Base-by-base conservation (phyloP, 371 early-diverging fungal species). In the Mucor mucedo region DNA sequence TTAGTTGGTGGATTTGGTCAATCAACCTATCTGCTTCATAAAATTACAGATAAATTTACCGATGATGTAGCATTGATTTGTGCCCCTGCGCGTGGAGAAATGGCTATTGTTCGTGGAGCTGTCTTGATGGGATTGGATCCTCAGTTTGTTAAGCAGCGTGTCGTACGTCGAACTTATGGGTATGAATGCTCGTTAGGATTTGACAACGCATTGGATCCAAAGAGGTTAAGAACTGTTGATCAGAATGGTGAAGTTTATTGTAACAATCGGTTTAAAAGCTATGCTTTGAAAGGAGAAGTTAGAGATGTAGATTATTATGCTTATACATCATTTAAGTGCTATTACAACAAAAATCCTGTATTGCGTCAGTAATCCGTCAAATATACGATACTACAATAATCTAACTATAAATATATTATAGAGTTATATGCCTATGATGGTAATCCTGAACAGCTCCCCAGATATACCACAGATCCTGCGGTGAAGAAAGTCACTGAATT, bases 111-210 rank as follows among this genome's bases (percentile, higher is more conserved):
- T 3, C 58, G 79, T 33, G 79, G 79, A 21, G 79, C 79, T 11
- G 79, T 79, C 21, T 82, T 83, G 60, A 82, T 82, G 66, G 84
- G 84, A 47, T 41, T 85, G 55, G 77, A 82, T n/a, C 79, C 80
- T 28, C 72, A 75, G 29, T 75, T 80, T 63, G 78, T 85, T 39
- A 78, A 80, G 21, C 75, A 83, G 16, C 80, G 85, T 62, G 83
- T 85, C 16, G 81, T 83, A 8, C 77, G 85, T 60, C 75, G 85
- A 13, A 83, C 82, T 55, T 80, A 85, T 62, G 85, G 85, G 30
- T 77, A 83, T 11, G 85, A 85, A 45, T 82, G 83, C 7, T 78
- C 82, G 27, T 83, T 85, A 83, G 76, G 78, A 13, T 85, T 81
- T 69, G 76, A 77, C 14, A 76, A 79, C 2, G 79, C 80, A 4